Conservation (phyloP, 352 stramenopile species). For the Chloridella minuta region DNA sequence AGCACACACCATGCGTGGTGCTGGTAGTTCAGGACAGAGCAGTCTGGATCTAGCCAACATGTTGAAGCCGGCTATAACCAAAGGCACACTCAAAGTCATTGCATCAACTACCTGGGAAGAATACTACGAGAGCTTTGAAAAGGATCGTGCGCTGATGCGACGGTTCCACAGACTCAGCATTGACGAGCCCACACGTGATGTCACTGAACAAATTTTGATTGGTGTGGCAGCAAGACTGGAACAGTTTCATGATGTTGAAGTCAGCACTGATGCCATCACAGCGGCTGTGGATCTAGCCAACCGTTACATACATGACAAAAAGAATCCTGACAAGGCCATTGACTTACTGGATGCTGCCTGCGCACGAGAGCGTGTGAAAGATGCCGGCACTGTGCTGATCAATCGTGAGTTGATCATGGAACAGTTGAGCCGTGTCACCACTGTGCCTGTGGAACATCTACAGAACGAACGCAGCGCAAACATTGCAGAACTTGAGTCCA, state of each 20-base stretch:
- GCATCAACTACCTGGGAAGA: constrained; percentile 85
- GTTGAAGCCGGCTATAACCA: constrained; percentile 78
- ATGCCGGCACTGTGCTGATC: too few species aligned
- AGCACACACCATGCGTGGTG: constrained; percentile 73
- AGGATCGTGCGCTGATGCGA: constrained; percentile 78
- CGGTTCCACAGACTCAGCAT: constrained; percentile 70
- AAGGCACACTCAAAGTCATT: constrained; percentile 71
- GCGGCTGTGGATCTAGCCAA: constrained; percentile 51
- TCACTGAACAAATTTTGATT: too few species aligned
- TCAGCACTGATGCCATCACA: constrained; percentile 35
- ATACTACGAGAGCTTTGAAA: constrained; percentile 87
- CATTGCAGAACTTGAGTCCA: too few species aligned
- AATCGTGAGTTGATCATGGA: too few species aligned
- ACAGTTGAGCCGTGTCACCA: too few species aligned
- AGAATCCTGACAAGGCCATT: constrained; percentile 65
- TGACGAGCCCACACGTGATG: too few species aligned
- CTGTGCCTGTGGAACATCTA: too few species aligned
- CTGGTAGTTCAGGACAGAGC: constrained; percentile 21
- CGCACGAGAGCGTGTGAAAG: too few species aligned
- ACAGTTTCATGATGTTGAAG: constrained; percentile 61
- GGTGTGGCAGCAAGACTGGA: too few species aligned
- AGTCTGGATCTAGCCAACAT: constrained; percentile 90
- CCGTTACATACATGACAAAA: constrained; percentile 55
- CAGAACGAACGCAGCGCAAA: too few species aligned
- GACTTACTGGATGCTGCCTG: constrained; percentile 66